Evolutionary conservation across 352 stramenopile species (phyloP).

Genomic region (Phytophthora fragariae): DNA sequence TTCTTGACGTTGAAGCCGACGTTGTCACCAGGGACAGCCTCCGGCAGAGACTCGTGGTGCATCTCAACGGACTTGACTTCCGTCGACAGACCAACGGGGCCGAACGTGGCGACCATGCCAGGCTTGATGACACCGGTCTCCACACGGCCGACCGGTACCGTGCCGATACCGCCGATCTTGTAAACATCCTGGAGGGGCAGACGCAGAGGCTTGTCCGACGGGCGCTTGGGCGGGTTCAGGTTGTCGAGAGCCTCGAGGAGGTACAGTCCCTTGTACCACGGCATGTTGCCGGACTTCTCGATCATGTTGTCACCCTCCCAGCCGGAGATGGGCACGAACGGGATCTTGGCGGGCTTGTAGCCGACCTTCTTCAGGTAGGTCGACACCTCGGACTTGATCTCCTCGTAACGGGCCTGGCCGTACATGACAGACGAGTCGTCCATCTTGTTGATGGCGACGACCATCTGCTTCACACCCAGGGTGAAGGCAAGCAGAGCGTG

Average conservation of each 20-base stretch:
- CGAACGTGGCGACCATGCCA: constrained; percentile 93
- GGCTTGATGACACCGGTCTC: constrained; percentile 97
- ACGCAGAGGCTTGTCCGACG: constrained; percentile 95
- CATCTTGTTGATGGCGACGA: constrained; percentile 99
- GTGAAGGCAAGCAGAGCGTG: constrained; percentile 97
- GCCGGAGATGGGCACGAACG: constrained; percentile 97
- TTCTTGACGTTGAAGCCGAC: constrained; percentile 99
- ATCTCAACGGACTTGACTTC: constrained; percentile 98
- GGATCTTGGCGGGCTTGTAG: constrained; percentile 96
- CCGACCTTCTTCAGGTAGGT: constrained; percentile 96
- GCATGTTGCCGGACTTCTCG: constrained; percentile 94
- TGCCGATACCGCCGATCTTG: constrained; percentile 98
- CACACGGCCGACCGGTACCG: constrained; percentile 96
- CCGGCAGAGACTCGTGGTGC: constrained; percentile 93
- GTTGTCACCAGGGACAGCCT: constrained; percentile 95
- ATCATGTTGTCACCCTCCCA: constrained; percentile 98
- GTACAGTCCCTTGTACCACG: constrained; percentile 96
- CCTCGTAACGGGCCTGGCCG: constrained; percentile 92
- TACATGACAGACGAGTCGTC: constrained; percentile 96
- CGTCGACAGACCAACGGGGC: constrained; percentile 88
- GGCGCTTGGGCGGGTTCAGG: constrained; percentile 92
- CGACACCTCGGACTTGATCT: constrained; percentile 94
- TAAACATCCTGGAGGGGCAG: constrained; percentile 97
- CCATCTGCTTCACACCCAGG: constrained; percentile 98
- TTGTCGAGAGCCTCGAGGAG: constrained; percentile 95